Base-by-base conservation (phyloP, 805 yeast species). In the Starmera caribaea region DNA sequence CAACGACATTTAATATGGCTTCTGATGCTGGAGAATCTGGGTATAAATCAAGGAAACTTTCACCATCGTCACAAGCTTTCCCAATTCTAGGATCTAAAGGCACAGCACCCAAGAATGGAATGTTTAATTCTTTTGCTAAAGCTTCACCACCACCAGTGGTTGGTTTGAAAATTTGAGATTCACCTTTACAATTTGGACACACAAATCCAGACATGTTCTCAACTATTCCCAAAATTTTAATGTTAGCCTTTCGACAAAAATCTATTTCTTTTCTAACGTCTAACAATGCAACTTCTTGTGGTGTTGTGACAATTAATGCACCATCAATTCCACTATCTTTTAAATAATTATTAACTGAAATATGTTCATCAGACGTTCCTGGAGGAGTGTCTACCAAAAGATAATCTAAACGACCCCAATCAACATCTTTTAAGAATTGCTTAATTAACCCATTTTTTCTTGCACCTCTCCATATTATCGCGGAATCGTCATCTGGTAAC, bases 201-300 rank as follows among this genome's bases (percentile, higher is more conserved):
- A 92, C 97, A 63, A 92, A 92, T 3, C 98, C 99, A 8, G 96
- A 77, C 99, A 92, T 92, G 59, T 92, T 92, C 58, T 92, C 99
- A 15, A 92, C 97, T 12, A 92, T 61, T 0, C 99, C 99, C 34
- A 92, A 59, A 3, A 92, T 73, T 43, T 73, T 80, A 45, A 92
- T 88, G 2, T 79, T 80, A 2, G 97, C 97, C 59, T 92, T 92
- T 34, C 78, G 70, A 60, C 98, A 92, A 53, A 92, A 92, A 56
- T 90, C 95, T 16, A 92, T 85, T 55, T 92, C 98, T 60, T 92
- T 92, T 41, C 99, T 68, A 5, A 92, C 99, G 55, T 92, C 99
- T 35, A 92, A 63, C 32, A 92, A 64, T 0, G 98, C 95, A 16
- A 90, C 97, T 58, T 92, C 99, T 61, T 92, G 99, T 0, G 99